A percentile compares a stretch with the other conserved stretches of the same genome.
Evolutionary conservation across 495 filamentous ascomycete genomes (phyloP).

Genomic region (Hypoxylon fragiforme): DNA sequence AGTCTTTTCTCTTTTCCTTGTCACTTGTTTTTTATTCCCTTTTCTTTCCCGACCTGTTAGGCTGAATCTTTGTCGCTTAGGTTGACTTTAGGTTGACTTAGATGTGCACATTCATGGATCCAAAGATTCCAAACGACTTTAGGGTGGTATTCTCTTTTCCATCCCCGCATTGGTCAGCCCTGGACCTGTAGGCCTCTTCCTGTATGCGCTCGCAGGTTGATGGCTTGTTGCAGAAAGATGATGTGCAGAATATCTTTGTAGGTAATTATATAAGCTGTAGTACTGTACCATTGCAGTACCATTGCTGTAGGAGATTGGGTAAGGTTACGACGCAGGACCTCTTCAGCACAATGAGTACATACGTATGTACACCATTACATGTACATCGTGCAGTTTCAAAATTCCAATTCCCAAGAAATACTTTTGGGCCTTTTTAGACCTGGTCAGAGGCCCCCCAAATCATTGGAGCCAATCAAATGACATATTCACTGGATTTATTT

Average conservation of each 20-base stretch:
- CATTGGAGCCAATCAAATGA: slow-evolving; percentile 18
- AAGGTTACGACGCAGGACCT: slow-evolving; percentile 1
- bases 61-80: slow-evolving; percentile 4
- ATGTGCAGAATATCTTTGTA: slow-evolving; percentile 7
- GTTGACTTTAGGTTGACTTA: no score
- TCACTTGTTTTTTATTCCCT: neutral
- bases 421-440: slow-evolving; percentile 6
- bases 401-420: slow-evolving; percentile 6
- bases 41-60: slow-evolving; percentile 1
- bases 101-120: no score
- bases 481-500: slow-evolving; percentile 7
- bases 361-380: neutral
- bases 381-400: slow-evolving; percentile 25
- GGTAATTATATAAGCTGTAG: slow-evolving; percentile 16
- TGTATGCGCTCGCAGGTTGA: slow-evolving; percentile 9
- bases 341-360: slow-evolving; percentile 6
- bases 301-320: slow-evolving; percentile 8
- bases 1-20: no score
- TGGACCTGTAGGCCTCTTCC: neutral
- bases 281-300: no score
- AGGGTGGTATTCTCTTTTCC: neutral
- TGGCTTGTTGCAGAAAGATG: slow-evolving; percentile 18
- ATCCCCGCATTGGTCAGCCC: slow-evolving; percentile 6
- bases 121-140: slow-evolving; percentile 17
- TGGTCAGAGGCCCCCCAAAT: no score